phyloP scores from a whole-genome alignment of 768 basidiomycete genomes.

The Lyophyllum shimeji region DNA sequence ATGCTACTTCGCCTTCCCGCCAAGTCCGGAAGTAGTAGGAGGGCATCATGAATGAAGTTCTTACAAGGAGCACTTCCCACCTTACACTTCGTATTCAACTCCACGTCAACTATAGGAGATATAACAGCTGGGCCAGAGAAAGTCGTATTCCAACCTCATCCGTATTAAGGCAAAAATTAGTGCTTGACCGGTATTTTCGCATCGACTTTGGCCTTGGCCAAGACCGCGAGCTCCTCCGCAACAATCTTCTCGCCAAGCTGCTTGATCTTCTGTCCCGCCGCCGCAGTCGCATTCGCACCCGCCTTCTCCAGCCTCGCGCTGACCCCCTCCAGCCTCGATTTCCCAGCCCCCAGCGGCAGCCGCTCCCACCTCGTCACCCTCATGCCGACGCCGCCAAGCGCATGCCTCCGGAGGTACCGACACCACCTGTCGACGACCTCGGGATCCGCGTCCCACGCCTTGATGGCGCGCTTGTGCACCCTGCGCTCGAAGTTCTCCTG shows the following conservation, averaged over 20 bases:
- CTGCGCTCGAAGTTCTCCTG: constrained; percentile 94
- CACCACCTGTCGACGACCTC: constrained; percentile 81
- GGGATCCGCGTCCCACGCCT: constrained; percentile 85
- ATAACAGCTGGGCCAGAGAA: background rate
- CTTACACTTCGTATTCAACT: no score
- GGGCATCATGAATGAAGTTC: no score
- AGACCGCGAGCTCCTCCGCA: constrained; percentile 20
- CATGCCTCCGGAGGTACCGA: constrained; percentile 72
- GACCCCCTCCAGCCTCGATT: constrained; percentile 21
- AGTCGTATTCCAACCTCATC: background rate
- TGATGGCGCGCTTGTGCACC: constrained; percentile 83
- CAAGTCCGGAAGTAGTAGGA: no score
- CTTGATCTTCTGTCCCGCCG: constrained; percentile 22
- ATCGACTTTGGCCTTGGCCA: background rate
- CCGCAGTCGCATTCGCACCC: constrained; percentile 6
- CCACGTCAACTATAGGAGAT: no score
- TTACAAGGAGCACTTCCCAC: no score
- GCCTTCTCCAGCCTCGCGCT: constrained; percentile 24
- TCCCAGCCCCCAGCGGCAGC: constrained; percentile 50
- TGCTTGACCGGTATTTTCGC: background rate
- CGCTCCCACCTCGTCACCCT: constrained; percentile 77
- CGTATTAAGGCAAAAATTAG: background rate
- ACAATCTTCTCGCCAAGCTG: constrained; percentile 32
- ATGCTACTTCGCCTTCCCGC: no score
- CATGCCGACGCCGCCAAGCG: constrained; percentile 86